Evolutionary conservation across 1,284 basidiomycete genomes (phyloP), one percentile per base, ranked within the genome.

Genomic region (Irpex rosettiformis): DNA sequence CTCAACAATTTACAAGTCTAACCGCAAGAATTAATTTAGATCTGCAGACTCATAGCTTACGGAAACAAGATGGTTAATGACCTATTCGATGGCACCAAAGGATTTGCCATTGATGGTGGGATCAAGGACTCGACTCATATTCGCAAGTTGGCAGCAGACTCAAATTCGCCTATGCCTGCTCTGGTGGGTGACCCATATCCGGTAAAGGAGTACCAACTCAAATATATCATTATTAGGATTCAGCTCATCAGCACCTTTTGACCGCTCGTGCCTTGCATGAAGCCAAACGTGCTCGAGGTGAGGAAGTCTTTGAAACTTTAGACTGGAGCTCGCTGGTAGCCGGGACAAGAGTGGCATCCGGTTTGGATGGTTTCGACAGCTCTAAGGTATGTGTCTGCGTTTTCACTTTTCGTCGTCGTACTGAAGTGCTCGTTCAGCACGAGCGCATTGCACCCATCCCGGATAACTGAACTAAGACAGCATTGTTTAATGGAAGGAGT

Each of bases 91-190:
- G 90, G 86, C 18, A 78, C 81, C 7, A 78, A 79, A 42, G 94
- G 93, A n/a, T 96, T 96, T 71, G 79, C 87, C n/a, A 83, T 96
- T 56, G 86, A 89, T 40, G 91, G 92, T 16, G 94, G 93, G n/a
- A 85, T 96, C 67, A 93, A 93, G 67, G 93, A 96, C 69, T 84
- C 86, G 0, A 70, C 79, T 76, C 88, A 89, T 67, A 82, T 89
- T 58, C 84, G 84, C 59, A 77, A 76, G 42, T 75, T 90, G 11
- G 79, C 83, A 1, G 74, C 80, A 7, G 81, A 86, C 55, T 76
- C 85, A 65, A 87, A 93, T 64, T 83, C 88, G 10, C 93, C 92
- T 0, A 87, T 94, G 84, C 93, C 93, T 8, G 79, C 80, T 18
- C 79, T 94, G 62, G 71, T 72, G 59, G 11, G 66, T 64, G n/a